phyloP scores from a whole-genome alignment of 2,329 filamentous ascomycete genomes.

The Penicillium sp. region DNA sequence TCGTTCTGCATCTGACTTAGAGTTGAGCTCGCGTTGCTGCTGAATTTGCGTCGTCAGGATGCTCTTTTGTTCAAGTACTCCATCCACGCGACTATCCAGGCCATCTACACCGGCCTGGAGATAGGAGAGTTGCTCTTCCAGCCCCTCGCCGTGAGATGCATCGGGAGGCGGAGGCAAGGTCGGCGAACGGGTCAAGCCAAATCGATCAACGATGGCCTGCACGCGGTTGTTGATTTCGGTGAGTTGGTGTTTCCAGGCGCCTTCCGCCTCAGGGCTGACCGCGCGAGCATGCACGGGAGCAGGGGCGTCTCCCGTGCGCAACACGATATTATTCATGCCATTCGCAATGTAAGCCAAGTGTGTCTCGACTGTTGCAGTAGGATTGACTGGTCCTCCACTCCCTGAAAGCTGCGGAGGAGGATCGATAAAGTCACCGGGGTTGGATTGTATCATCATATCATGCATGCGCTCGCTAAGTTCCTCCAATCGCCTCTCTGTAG shows the following conservation, averaged over 20 bases:
- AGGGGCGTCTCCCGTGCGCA: conserved; percentile 41
- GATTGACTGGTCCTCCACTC: conserved; percentile 28
- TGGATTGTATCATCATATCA: conserved; percentile 59
- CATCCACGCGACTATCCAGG: conserved; percentile 72
- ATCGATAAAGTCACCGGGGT: conserved; percentile 37
- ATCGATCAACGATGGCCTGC: conserved; percentile 55
- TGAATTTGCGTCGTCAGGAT: conserved; percentile 90
- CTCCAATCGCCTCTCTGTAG: conserved; percentile 66
- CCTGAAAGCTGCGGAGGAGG: conserved; percentile 36
- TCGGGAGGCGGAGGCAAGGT: conserved; percentile 60
- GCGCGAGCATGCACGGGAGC: conserved; percentile 1
- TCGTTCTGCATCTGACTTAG: conserved; percentile 69
- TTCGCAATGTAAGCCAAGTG: conserved; percentile 72
- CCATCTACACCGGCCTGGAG: conserved; percentile 78
- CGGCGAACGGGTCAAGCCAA: conserved; percentile 45
- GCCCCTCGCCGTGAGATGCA: conserved; percentile 52
- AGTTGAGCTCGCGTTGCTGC: conserved; percentile 90
- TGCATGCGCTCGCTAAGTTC: conserved; percentile 66
- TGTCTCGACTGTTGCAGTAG: conserved; percentile 42
- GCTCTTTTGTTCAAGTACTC: conserved; percentile 80
- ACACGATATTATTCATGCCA: conserved; percentile 60
- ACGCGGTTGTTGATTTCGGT: conserved; percentile 64
- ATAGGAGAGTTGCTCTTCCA: conserved; percentile 69
- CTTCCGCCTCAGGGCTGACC: conserved; percentile 45
- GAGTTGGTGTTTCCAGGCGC: conserved; percentile 48